Evolutionary conservation across 805 yeast genomes (phyloP).

Genomic region (Schwanniomyces yamadae): DNA sequence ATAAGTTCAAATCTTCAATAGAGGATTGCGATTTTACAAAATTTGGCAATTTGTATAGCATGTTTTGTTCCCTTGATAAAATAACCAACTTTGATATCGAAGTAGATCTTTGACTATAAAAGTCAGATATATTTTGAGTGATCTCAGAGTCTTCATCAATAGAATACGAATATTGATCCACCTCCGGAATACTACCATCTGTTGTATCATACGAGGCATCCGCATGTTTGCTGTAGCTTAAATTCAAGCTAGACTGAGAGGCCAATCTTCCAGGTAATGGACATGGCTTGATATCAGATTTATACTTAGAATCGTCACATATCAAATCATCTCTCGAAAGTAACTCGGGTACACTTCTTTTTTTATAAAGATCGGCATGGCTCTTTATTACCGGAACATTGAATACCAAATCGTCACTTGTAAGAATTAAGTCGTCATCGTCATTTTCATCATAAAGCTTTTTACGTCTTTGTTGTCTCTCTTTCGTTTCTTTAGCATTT

Average conservation of each 20-base stretch:
- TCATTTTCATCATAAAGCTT: conserved; percentile 42
- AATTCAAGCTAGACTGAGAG: conserved; percentile 2
- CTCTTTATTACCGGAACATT: conserved; percentile 43
- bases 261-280: conserved; percentile 30
- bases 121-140: conserved; percentile 35
- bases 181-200: conserved; percentile 14
- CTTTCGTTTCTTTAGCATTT: conserved; percentile 37
- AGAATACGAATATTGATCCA: conserved; percentile 12
- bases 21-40: conserved; percentile 40
- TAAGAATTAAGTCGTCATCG: conserved; percentile 38
- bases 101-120: conserved; percentile 34
- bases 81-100: conserved; percentile 35
- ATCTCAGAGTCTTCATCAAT: conserved; percentile 33
- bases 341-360: conserved; percentile 13
- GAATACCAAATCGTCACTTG: conserved; percentile 38
- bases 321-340: conserved; percentile 28
- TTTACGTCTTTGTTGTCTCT: conserved; percentile 35
- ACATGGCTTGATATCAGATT: conserved; percentile 22
- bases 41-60: conserved; percentile 37
- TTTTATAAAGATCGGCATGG: conserved; percentile 30
- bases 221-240: conserved; percentile 6
- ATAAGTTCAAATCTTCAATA: conserved; percentile 57
- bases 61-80: conserved; percentile 28
- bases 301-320: conserved; percentile 24
- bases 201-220: conserved; percentile 5